Evolutionary conservation across 2,329 filamentous ascomycete species (phyloP), one percentile per base, ranked within the genome.

Genomic region (Raffaelea arxii): DNA sequence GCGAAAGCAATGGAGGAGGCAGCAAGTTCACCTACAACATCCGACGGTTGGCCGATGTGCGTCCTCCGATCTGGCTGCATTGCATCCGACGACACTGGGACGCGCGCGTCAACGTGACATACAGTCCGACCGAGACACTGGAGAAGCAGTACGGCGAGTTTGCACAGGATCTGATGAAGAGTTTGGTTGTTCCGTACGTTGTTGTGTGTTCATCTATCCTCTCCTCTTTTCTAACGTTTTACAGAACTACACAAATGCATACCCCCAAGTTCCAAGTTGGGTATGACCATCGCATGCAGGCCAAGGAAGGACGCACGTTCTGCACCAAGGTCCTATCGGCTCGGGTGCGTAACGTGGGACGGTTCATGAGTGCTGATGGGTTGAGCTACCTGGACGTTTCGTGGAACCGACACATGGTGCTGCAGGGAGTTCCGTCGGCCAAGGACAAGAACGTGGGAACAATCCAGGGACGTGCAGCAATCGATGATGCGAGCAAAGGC

Each of bases 41-140:
- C 21, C 58, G 53, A n/a, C 36, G 52, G 11, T n/a, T 46, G 3
- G 25, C 45, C 16, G 44, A 55, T 35, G 46, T 25, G 4, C 44
- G 50, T 9, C 46, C 46, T 6, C 52, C 54, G 6, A 41, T 61
- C 12, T 56, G 51, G 44, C 48, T 64, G 7, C 61, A 64, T 49
- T 61, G 57, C 19, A 50, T 62, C 16, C 54, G 51, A 4, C 58
- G 56, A 14, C 53, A 58, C 41, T 64, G 59, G 61, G 61, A 64
- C 43, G 45, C 58, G 7, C 55, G 53, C n/a, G 47, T 61, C 7
- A 40, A 51, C 6, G 42, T 57, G n/a, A 43, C 49, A 4, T 53
- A 58, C 44, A 51, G 46, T 38, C 37, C 53, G 4, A 51, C 46
- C 0, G 46, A 54, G 2, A 41, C 51, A n/a, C 19, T 55, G 6